Evolutionary conservation across 2,329 filamentous ascomycete species (phyloP).

Genomic region (Botrytis paeoniae): DNA sequence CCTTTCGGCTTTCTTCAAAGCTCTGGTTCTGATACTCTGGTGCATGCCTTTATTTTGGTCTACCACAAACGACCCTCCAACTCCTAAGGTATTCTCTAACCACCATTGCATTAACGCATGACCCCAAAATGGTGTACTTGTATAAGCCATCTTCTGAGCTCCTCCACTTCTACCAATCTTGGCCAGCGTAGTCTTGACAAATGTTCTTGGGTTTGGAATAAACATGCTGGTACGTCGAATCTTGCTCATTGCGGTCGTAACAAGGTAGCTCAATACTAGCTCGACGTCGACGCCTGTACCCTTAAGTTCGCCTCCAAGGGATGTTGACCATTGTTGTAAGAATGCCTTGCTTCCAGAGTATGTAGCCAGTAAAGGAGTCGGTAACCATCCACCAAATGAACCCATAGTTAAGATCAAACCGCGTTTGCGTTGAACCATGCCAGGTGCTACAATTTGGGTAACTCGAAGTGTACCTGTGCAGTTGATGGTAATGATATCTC

Average conservation of each 20-base stretch:
- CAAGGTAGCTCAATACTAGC: conserved; percentile 85
- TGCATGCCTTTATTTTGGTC: conserved; percentile 64
- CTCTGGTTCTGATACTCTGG: conserved; percentile 62
- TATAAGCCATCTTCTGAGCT: conserved; percentile 75
- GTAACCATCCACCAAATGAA: conserved; percentile 88
- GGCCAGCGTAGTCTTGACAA: conserved; percentile 73
- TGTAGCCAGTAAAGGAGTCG: conserved; percentile 87
- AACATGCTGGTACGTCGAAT: conserved; percentile 73
- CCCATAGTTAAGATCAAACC: conserved; percentile 97
- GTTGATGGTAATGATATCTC: conserved; percentile 92
- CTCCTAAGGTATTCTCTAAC: conserved; percentile 58
- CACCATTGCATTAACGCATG: conserved; percentile 88
- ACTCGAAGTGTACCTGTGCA: conserved; percentile 85
- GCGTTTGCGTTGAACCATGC: conserved; percentile 78
- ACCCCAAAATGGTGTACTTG: conserved; percentile 89
- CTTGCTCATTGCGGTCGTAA: conserved; percentile 97
- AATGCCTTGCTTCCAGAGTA: conserved; percentile 99
- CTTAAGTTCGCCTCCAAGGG: conserved; percentile 79
- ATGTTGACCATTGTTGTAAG: conserved; percentile 91
- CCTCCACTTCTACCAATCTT: conserved; percentile 79
- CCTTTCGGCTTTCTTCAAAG: conserved; percentile 67
- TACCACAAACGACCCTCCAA: conserved; percentile 56
- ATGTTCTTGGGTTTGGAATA: conserved; percentile 77
- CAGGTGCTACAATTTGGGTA: conserved; percentile 79
- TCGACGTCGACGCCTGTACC: conserved; percentile 83